Evolutionary conservation across 2,329 filamentous ascomycete genomes (phyloP), one percentile per base, ranked within the genome.

Genomic region (Lecanoromycetidae sp.): DNA sequence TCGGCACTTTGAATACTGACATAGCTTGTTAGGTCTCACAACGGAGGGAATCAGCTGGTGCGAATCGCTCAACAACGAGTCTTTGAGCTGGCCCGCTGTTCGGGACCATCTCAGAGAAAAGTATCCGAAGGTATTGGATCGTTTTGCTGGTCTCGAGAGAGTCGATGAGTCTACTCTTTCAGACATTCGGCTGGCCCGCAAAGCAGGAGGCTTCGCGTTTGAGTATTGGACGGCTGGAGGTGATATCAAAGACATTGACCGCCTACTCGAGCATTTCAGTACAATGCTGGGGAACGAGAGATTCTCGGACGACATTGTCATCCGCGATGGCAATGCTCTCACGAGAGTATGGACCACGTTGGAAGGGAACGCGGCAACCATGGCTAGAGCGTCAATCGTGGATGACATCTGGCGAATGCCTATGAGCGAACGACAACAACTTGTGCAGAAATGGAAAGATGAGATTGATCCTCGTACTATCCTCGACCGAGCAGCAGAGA

Each of bases 141-240:
- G 41, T 13, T 54, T 55, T 15, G 34, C 46, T 5, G 33, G 36
- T 10, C 46, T 54, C 17, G 51, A 50, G 22, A 40, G 20, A 17
- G 36, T 50, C 12, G 37, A 43, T 17, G 42, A 52, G 15, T 39
- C 41, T 10, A 26, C 27, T 9, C n/a, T 50, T 4, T 45, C 53
- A 8, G 49, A 55, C 25, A 52, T 53, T 27, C 53, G 49, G 30
- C 15, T 53, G 17, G 52, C 51, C 9, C 42, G 53, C n/a, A 50
- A 54, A 40, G 49, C 52, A 15, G 52, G 51, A 10, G 53, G 49
- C 8, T 58, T 58, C 37, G 53, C 56, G 2, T 60, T 57, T 39
- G 55, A 57, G 26, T 57, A 55, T 39, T 60, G 58, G 58, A 53
- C 49, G 9, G 48, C 39, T 22, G 58, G 58, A 33, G 57, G 57